Percentiles rank a stretch among this genome's conserved stretches.
These are phyloP conservation scores for Schizochytrium sp. DNA, from an alignment of 108 stramenopile species.

Conservation along the genomic window DNA sequence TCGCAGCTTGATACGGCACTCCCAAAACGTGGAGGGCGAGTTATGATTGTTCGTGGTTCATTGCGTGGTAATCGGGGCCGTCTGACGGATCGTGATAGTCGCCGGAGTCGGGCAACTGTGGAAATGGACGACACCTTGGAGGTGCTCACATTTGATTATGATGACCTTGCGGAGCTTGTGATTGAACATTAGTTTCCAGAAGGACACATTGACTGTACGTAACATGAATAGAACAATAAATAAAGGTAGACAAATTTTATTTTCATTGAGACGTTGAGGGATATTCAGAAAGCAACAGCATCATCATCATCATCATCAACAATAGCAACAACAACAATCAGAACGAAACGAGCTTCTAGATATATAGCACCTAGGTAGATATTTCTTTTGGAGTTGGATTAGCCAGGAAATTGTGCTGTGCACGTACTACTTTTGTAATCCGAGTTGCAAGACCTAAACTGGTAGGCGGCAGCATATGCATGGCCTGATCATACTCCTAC, in stretches of 20 bases:
- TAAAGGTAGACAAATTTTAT: background rate
- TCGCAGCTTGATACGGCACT: slow-evolving; percentile 40
- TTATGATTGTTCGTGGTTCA: background rate
- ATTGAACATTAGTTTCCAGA: background rate
- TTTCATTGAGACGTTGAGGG: background rate
- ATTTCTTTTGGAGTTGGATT: no score
- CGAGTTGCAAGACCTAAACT: no score
- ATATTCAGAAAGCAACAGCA: no score
- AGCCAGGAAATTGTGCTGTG: no score
- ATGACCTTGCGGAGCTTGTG: slow-evolving; percentile 58
- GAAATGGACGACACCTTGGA: background rate
- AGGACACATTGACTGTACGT: background rate
- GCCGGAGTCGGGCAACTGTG: background rate
- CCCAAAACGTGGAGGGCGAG: slow-evolving; percentile 5
- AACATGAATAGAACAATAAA: background rate
- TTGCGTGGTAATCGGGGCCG: background rate
- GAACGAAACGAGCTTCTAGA: no score
- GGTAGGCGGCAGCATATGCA: no score
- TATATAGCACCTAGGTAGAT: no score
- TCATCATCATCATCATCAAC: no score
- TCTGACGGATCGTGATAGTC: background rate
- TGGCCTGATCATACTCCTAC: no score
- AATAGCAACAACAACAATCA: no score
- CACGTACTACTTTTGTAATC: no score
- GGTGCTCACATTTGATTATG: background rate